Percentiles rank a stretch among this genome's conserved stretches.
These are phyloP conservation scores for Ophiocordyceps camponoti-saundersi DNA, from an alignment of 2,329 filamentous ascomycete genomes.

Conservation along the genomic window DNA sequence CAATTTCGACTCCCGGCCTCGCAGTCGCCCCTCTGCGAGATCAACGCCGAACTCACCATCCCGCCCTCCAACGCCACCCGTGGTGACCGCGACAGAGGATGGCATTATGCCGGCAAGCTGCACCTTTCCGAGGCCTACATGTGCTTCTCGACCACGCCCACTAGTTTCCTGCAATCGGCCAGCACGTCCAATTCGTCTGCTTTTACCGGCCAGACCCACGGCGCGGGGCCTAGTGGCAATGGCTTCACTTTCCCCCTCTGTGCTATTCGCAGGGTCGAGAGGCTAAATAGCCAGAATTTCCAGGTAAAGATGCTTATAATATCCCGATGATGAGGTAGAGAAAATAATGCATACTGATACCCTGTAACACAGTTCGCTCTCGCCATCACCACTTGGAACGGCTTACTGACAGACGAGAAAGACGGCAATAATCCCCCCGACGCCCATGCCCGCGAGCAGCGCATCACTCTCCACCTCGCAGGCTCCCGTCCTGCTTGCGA, in stretches of 20 bases:
- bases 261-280: slow-evolving; percentile 79
- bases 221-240: slow-evolving; percentile 82
- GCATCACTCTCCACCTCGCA: slow-evolving; percentile 80
- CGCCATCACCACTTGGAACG: slow-evolving; percentile 90
- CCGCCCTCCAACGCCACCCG: slow-evolving; percentile 53
- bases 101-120: slow-evolving; percentile 80
- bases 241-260: slow-evolving; percentile 90
- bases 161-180: slow-evolving; percentile 68
- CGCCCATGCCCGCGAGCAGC: slow-evolving; percentile 46
- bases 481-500: slow-evolving; percentile 82
- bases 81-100: slow-evolving; percentile 59
- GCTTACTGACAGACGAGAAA: slow-evolving; percentile 37
- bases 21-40: slow-evolving; percentile 89
- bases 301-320: slow-evolving; percentile 25
- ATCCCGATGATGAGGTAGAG: too few species aligned
- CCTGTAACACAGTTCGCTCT: slow-evolving; percentile 56
- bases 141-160: slow-evolving; percentile 88
- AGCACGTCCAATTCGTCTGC: slow-evolving; percentile 64
- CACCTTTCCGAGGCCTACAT: slow-evolving; percentile 90
- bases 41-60: slow-evolving; percentile 87
- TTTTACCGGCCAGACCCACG: slow-evolving; percentile 86
- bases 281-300: slow-evolving; percentile 82
- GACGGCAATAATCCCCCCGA: slow-evolving; percentile 30
- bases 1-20: slow-evolving; percentile 91
- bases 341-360: not conserved